These are phyloP conservation scores for Solanum stenotomum DNA, from an alignment of 257 asterid species.

Conservation along the genomic window DNA sequence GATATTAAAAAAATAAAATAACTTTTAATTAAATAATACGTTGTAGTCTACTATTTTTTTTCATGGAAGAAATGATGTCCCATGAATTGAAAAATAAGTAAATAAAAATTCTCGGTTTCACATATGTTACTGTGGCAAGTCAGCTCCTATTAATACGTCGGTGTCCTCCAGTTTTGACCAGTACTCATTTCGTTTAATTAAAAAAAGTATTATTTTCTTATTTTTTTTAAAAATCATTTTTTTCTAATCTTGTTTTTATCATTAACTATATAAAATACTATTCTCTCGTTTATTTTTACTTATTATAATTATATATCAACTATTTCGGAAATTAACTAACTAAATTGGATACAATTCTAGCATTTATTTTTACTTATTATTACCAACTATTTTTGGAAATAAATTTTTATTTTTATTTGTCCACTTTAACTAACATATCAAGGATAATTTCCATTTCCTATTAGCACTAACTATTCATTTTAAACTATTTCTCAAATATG, in stretches of 20 bases:
- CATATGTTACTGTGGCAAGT: not conserved
- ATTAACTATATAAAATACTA: too few relatives aligned
- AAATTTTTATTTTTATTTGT: too few relatives aligned
- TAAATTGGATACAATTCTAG: not conserved
- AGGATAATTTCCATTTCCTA: too few relatives aligned
- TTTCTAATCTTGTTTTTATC: not conserved
- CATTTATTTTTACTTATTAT: not conserved
- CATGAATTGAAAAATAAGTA: not conserved
- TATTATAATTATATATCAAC: too few relatives aligned
- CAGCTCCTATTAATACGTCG: not conserved
- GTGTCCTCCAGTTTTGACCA: not conserved
- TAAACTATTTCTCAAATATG: not conserved
- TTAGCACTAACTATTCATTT: not conserved
- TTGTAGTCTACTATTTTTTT: not conserved
- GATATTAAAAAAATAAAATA: not conserved
- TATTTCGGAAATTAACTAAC: not conserved
- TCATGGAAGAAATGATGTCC: not conserved
- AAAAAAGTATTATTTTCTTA: not conserved
- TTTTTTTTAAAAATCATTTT: too few relatives aligned
- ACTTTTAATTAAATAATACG: not conserved
- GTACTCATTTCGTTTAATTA: too few relatives aligned
- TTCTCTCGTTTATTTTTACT: not conserved
- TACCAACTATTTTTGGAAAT: not conserved
- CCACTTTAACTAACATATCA: not conserved
- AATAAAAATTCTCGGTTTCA: not conserved